Conservation (phyloP, 192 early-diverging fungal species). For the Entomortierella chlamydospora region DNA sequence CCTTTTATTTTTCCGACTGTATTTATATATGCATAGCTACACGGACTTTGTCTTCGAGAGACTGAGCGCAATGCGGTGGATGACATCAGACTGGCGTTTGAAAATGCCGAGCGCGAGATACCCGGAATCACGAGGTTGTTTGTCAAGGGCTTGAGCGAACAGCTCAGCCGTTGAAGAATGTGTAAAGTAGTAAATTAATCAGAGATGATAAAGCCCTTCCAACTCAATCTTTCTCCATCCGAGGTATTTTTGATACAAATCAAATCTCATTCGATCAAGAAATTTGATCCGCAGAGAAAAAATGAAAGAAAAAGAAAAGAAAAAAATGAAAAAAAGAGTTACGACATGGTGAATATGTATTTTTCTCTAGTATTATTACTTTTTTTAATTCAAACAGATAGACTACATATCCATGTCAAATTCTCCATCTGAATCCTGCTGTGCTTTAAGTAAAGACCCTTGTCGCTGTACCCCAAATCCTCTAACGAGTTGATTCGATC, state of each 20-base stretch:
- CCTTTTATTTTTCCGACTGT: background rate
- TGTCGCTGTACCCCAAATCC: background rate
- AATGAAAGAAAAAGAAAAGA: no score
- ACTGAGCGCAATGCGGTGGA: constrained; percentile 33
- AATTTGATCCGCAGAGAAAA: no score
- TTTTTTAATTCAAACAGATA: background rate
- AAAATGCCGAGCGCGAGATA: constrained; percentile 45
- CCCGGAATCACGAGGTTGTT: constrained; percentile 40
- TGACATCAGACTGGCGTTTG: constrained; percentile 38
- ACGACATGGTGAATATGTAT: no score
- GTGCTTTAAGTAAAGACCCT: background rate
- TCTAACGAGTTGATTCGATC: background rate
- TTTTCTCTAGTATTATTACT: background rate
- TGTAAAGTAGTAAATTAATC: background rate
- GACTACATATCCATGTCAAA: background rate
- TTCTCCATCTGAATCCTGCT: background rate
- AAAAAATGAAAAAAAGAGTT: no score
- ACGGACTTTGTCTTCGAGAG: constrained; percentile 34
- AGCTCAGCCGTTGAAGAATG: constrained; percentile 19
- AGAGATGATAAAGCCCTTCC: no score
- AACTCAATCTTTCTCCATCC: no score
- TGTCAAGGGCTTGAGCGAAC: constrained; percentile 42
- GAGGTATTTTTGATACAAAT: no score
- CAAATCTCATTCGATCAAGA: background rate
- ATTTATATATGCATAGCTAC: background rate